Evolutionary conservation across 331 rosid species (phyloP), one percentile per base, ranked within the genome.

Genomic region (Malus hybrid): DNA sequence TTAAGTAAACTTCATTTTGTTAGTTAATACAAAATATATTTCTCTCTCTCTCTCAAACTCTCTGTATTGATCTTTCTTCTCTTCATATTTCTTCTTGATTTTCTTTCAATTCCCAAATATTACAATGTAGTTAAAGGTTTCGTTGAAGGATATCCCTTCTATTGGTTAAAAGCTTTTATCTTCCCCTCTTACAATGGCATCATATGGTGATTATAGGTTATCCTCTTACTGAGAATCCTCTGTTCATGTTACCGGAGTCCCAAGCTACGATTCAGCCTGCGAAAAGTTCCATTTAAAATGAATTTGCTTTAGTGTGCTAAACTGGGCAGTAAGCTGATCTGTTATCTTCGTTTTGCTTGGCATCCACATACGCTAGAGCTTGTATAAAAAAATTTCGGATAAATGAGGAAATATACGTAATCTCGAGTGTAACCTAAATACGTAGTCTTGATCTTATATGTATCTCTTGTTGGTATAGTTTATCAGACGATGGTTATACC

Each of bases 171-270:
- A 90, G 85, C 96, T 95, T 77, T 76, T 92, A 62, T 87, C 98
- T 69, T 89, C 98, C 68, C 98, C 98, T 67, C 93, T 92, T 74
- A 84, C 99, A 63, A 77, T 93, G 96, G 95, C 97, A 46, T 88
- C 97, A 69, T 86, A 89, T 68, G 99, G 99, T 82, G 97, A 94
- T 30, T 97, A 96, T 90, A 90, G 62, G 48, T 66, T 18, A 77
- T 52, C 11, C 20, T 6, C 58, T 58, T 19, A 20, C 10, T 4
- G 4, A 48, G 39, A 86, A 58, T 58, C 20, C 22, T 69, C n/a
- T 8, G 18, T 62, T 53, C 29, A 50, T 8, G 97, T 89, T 73
- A 60, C 86, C 30, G 76, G 86, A 68, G 93, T 89, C 77, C 96
- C 96, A 50, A 86, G 84, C 89, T 89, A 89, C 71, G 98, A 89